Evolutionary conservation across 1,284 basidiomycete genomes (phyloP).

Genomic region (Mixia osmundae): DNA sequence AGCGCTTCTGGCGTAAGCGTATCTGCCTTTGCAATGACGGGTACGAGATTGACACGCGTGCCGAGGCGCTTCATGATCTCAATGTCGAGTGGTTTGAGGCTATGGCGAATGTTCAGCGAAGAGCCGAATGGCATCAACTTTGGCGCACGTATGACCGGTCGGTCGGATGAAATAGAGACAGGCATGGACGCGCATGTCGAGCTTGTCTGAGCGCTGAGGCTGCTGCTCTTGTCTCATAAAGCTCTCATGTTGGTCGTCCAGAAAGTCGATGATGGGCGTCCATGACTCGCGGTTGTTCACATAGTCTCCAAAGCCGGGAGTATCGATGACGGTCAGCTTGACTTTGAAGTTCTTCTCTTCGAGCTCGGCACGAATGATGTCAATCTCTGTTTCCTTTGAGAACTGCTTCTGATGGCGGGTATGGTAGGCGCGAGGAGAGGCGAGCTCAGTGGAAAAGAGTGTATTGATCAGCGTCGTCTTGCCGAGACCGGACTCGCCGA

Average conservation of each 20-base stretch:
- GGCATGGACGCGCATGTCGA: constrained; percentile 84
- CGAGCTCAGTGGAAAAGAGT: constrained; percentile 93
- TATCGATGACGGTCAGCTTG: constrained; percentile 96
- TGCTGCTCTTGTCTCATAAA: constrained; percentile 99
- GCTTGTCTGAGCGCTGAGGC: constrained; percentile 75
- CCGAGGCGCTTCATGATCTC: constrained; percentile 98
- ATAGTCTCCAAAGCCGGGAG: constrained; percentile 96
- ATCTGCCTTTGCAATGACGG: constrained; percentile 92
- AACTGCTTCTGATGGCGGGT: constrained; percentile 86
- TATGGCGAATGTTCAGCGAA: constrained; percentile 19
- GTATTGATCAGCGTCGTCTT: constrained; percentile 70
- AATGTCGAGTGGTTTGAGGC: constrained; percentile 90
- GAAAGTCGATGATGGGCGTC: constrained; percentile 95
- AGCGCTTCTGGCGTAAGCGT: constrained; percentile 87
- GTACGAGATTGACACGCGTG: constrained; percentile 86
- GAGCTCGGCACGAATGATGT: constrained; percentile 39
- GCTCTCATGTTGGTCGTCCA: constrained; percentile 97
- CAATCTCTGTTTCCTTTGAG: constrained; percentile 82
- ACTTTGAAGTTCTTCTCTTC: constrained; percentile 99
- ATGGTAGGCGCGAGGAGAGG: constrained; percentile 69
- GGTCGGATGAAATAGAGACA: constrained; percentile 95
- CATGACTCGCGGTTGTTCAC: constrained; percentile 99
- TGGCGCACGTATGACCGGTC: constrained; percentile 72
- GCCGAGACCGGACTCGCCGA: constrained; percentile 84
- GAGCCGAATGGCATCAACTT: not conserved